Base-by-base conservation (phyloP, 371 early-diverging fungal species). In the Capillidium rhysosporum region DNA sequence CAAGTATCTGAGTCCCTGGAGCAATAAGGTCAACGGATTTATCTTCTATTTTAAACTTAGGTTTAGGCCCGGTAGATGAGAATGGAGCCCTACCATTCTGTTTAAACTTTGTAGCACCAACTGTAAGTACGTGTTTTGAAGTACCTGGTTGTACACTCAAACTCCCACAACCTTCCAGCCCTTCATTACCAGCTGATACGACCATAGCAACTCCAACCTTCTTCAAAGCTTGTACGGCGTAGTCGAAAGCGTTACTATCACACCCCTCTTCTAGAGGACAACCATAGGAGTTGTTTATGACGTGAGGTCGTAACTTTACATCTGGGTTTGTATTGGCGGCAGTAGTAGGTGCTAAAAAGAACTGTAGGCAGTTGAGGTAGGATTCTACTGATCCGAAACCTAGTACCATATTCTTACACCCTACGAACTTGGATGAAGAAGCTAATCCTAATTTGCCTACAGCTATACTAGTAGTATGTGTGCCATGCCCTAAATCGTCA, bases 1-100 rank as follows among this genome's bases (percentile, higher is more conserved):
- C 65, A 59, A 55, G 61, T 59, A n/a, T 63, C 61, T 47, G 46
- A 72, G 57, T 62, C 2, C 38, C 68, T 57, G 56, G 62, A 58
- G 30, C 63, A 65, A 59, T 66, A 9, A 46, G 18, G 21, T 46
- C 46, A 3, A 46, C 46, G 3, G 41, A 20, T n/a, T 18, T 18
- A n/a, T n/a, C 41, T 41, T 5, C 4, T n/a, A 3, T 41, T 3
- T 5, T 9, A n/a, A 20, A n/a, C 10, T 41, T n/a, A n/a, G 43
- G 43, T 1, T 18, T 21, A 18, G 46, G 46, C 9, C 46, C 46
- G 24, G 21, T 46, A 18, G 46, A 46, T 25, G 46, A 46, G 26
- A 46, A 46, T 9, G 25, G 23, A 12, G 46, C 25, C 10, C 46
- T 20, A 20, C 21, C 26, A 12, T 25, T 10, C 4, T 10, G 8